These are phyloP conservation scores for Trifolium subterraneum DNA, from an alignment of 306 rosid genomes.

Conservation along the genomic window DNA sequence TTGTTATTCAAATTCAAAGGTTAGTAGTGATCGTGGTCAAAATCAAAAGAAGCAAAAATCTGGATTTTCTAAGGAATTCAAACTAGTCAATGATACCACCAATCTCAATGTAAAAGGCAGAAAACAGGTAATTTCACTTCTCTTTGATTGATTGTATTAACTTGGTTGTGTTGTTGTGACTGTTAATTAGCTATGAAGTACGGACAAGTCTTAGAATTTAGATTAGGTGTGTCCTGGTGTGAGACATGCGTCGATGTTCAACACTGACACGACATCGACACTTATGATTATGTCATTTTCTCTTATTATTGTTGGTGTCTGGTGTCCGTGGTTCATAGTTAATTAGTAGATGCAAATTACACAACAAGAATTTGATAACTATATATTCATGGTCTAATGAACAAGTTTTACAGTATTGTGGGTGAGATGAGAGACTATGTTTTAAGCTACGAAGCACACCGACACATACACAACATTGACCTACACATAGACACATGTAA, in stretches of 20 bases:
- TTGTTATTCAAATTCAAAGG: conserved; percentile 45
- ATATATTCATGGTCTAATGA: background rate
- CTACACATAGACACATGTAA: too few species aligned
- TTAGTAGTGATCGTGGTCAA: conserved; percentile 27
- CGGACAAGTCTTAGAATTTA: too few species aligned
- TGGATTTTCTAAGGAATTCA: conserved; percentile 54
- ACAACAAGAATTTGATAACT: background rate
- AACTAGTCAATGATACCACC: conserved; percentile 24
- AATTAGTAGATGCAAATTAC: background rate
- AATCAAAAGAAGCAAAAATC: conserved; percentile 41
- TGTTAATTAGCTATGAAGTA: background rate
- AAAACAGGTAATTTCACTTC: conserved; percentile 49
- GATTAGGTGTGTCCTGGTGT: too few species aligned
- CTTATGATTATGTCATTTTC: too few species aligned
- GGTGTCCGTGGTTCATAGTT: too few species aligned
- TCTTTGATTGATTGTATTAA: background rate
- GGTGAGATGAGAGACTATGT: too few species aligned
- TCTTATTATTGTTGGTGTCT: too few species aligned
- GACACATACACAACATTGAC: too few species aligned
- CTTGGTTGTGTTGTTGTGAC: conserved; percentile 13
- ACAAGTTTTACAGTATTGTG: too few species aligned
- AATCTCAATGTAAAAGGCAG: conserved; percentile 20
- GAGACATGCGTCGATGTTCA: too few species aligned
- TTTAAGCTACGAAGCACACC: too few species aligned
- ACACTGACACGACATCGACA: too few species aligned